Evolutionary conservation across 352 stramenopile species (phyloP), one percentile per base, ranked within the genome.

Genomic region (Globisporangium middletonii): DNA sequence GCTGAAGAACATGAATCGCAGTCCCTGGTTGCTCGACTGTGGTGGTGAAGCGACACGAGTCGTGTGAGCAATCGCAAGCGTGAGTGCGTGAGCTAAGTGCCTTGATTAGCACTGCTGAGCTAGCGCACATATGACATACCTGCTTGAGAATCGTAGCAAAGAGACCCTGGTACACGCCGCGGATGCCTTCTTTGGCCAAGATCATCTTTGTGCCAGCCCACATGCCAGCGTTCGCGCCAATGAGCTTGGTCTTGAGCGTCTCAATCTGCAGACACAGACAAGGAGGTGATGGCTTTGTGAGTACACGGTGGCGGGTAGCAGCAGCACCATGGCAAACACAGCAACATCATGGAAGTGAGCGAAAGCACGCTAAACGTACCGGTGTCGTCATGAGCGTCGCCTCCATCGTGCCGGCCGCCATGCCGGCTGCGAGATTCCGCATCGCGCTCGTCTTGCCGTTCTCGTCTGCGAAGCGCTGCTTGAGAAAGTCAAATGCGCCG

Each of bases 201-300:
- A 98, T 98, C 64, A 94, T 87, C 62, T 93, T 89, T 16, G 96
- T 92, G 50, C 92, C 92, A 59, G 83, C 59, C 57, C 95, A 71
- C 69, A 98, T 88, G 7, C 89, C 79, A n/a, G 84, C 81, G 62
- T 99, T 98, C 6, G 95, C 76, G 67, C 98, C 92, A 67, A 99
- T 99, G 30, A 97, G 89, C 72, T 98, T 98, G 28, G 96, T 99
- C 64, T 98, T 99, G 7, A 99, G 75, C 23, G 96, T 99, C 63
- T 99, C 90, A 70, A 89, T 97, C 59, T 89, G 42, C 44, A 68
- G 2, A 13, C 26, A 28, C 26, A 28, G 4, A 35, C 28, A 54
- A n/a, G 41, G 13, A 18, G 41, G 8, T 45, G 5, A 16, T 38
- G 6, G 33, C 5, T 11, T 6, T 28, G n/a, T 3, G n/a, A 18